These are phyloP conservation scores for Exophiala xenobiotica DNA, from an alignment of 2,329 filamentous ascomycete genomes.

Conservation along the genomic window DNA sequence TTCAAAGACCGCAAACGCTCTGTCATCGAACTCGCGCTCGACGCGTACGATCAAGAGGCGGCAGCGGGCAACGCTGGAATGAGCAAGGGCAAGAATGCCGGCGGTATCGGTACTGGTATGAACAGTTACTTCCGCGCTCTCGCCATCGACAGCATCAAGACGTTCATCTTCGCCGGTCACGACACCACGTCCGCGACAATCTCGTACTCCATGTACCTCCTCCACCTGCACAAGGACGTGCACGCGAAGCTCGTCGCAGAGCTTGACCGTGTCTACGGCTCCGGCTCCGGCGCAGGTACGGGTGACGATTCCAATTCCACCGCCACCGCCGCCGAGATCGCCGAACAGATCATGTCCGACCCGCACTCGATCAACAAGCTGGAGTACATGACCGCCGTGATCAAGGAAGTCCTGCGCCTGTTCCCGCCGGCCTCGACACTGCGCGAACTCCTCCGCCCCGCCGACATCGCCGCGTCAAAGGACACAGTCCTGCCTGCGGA, in stretches of 20 bases:
- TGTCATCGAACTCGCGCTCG: slow-evolving; percentile 28
- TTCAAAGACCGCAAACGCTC: slow-evolving; percentile 21
- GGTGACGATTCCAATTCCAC: too few species aligned
- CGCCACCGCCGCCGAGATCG: slow-evolving; percentile 35
- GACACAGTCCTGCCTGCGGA: slow-evolving; percentile 15
- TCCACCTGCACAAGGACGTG: slow-evolving; percentile 37
- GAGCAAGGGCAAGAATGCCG: not conserved
- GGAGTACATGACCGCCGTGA: slow-evolving; percentile 52
- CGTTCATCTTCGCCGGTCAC: slow-evolving; percentile 35
- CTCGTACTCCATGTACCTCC: slow-evolving; percentile 41
- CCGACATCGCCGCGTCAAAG: slow-evolving; percentile 6
- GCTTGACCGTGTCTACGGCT: slow-evolving; percentile 53
- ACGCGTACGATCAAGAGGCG: slow-evolving; percentile 27
- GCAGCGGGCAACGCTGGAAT: not conserved
- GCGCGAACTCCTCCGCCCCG: slow-evolving; percentile 16
- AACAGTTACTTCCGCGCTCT: slow-evolving; percentile 14
- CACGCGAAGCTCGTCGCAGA: slow-evolving; percentile 46
- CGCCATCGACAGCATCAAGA: slow-evolving; percentile 33
- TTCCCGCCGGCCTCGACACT: slow-evolving; percentile 43
- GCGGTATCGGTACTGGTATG: not conserved
- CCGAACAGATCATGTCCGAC: slow-evolving; percentile 40
- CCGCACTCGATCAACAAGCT: slow-evolving; percentile 52
- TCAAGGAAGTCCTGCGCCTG: slow-evolving; percentile 55
- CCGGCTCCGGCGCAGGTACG: too few species aligned
- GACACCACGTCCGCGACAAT: slow-evolving; percentile 28